Conservation (phyloP, 352 stramenopile species). For the Globisporangium cystogenes region DNA sequence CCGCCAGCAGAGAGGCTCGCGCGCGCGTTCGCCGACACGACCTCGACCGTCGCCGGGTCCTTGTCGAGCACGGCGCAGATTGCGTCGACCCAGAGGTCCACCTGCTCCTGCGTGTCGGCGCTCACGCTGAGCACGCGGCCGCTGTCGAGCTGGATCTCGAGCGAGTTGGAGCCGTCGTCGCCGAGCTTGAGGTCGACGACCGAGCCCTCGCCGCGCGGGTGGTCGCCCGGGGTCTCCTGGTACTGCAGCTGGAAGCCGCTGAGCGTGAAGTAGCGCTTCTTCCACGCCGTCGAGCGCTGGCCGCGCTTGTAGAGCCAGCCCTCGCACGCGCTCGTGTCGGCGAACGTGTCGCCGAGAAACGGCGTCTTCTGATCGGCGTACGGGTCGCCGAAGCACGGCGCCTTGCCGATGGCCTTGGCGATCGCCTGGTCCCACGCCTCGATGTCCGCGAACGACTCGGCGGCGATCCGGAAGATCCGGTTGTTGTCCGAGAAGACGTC, state of each 20-base stretch:
- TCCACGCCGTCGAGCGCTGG: constrained; percentile 51
- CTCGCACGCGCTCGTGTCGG: constrained; percentile 50
- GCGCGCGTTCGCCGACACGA: constrained; percentile 1
- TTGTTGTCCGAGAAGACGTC: constrained; percentile 82
- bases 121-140: constrained; percentile 60
- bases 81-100: constrained; percentile 56
- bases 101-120: constrained; percentile 42
- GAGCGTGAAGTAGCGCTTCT: constrained; percentile 76
- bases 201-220: constrained; percentile 47
- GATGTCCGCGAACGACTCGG: constrained; percentile 63
- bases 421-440: constrained; percentile 69
- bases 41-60: constrained; percentile 16
- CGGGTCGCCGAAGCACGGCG: constrained; percentile 59
- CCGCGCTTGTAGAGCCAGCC: constrained; percentile 73
- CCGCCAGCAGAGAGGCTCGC: not conserved
- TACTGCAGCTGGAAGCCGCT: constrained; percentile 56
- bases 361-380: constrained; percentile 50
- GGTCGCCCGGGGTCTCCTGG: constrained; percentile 51
- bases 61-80: constrained; percentile 54
- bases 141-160: constrained; percentile 65
- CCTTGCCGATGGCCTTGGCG: constrained; percentile 34
- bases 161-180: constrained; percentile 30
- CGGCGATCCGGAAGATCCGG: constrained; percentile 66
- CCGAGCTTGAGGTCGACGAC: constrained; percentile 59
- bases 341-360: constrained; percentile 54